Base-by-base conservation (phyloP, 2,329 filamentous ascomycete species). In the Cladophialophora yegresii region DNA sequence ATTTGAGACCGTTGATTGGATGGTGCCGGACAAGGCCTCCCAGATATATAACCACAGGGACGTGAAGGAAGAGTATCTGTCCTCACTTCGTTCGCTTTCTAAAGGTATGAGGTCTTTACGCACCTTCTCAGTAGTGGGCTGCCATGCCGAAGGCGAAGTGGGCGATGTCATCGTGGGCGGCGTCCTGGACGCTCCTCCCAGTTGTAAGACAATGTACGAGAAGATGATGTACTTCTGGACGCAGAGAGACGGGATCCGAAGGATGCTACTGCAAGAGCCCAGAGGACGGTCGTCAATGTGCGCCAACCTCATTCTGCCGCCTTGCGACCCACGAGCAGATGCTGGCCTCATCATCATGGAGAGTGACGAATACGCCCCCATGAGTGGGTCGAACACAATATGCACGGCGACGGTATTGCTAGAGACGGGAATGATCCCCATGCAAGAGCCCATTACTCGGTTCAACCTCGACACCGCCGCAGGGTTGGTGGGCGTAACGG, bases 101-200 rank as follows among this genome's bases (percentile, higher is more conserved):
- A 10, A 6, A 22, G 22, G 47, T 2, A 64, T 64, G 62, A 64
- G 56, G 43, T 60, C 51, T 16, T 30, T 55, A 20, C 55, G 62
- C 33, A 64, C 62, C 22, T n/a, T 67, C 30, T 61, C 51, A 10
- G 65, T 67, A 12, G 62, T 67, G 16, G 62, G 62, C 23, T 57
- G 61, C 49, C 66, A 68, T 57, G 65, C 71, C 33, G 73, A 72
- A 64, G 73, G 73, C 4, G 77, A 79, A 70, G 79, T 82, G 0
- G 78, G 82, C 56, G 81, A 84, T 69, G 82, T 83, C 12, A 77
- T 83, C 53, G 75, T 78, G 10, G 80, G 80, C 16, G 82, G 81
- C 20, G 79, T 83, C 2, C 73, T 79, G 0, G 80, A 83, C 36
- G 77, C 56, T 30, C 66, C 66, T 22, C 53, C 45, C 20, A 23